Evolutionary conservation across 441 rosid species (phyloP).

Genomic region (Erysimum cheiri): DNA sequence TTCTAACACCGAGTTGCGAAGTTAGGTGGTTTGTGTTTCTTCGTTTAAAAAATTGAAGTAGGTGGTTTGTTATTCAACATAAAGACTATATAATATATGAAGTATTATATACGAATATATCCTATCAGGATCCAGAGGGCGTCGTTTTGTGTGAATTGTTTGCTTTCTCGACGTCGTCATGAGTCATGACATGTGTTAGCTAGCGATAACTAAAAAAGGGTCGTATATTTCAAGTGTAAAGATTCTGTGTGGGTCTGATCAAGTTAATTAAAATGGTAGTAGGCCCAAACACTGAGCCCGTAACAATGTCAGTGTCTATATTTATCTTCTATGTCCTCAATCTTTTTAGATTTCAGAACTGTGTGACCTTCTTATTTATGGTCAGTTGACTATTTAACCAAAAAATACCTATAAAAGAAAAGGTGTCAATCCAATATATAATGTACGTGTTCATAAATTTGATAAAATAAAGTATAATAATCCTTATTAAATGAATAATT

Average conservation of each 20-base stretch:
- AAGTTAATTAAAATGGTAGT: background rate
- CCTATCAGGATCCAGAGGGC: background rate
- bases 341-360: background rate
- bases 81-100: background rate
- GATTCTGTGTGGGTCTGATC: background rate
- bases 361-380: background rate
- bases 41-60: background rate
- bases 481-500: slow-evolving; percentile 2
- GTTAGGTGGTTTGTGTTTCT: slow-evolving; percentile 32
- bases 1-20: slow-evolving; percentile 38
- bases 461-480: background rate
- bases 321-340: background rate
- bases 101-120: background rate
- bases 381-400: background rate
- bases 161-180: background rate
- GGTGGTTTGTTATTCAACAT: slow-evolving; percentile 10
- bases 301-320: background rate
- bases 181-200: background rate
- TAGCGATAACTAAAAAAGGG: background rate
- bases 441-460: background rate
- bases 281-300: background rate
- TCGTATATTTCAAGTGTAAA: background rate
- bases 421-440: background rate
- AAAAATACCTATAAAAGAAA: background rate
- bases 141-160: background rate